phyloP scores from a whole-genome alignment of 257 asterid species.

The Buddleja alternifolia region DNA sequence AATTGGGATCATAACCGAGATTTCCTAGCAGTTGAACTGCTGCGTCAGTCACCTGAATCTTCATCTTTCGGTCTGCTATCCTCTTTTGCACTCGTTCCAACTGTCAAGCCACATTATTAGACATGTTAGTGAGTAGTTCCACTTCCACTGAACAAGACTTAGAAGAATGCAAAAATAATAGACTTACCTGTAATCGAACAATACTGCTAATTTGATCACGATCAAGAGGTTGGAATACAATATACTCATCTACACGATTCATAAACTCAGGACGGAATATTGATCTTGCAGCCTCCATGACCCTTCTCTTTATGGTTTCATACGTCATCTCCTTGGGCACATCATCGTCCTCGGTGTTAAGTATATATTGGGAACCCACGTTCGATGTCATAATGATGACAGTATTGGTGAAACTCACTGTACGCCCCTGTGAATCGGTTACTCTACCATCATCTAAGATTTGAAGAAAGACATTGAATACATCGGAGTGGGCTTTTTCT shows the following conservation, averaged over 20 bases:
- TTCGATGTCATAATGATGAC: slow-evolving; percentile 95
- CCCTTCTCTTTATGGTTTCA: slow-evolving; percentile 70
- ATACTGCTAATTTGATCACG: slow-evolving; percentile 71
- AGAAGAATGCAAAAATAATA: too few relatives aligned
- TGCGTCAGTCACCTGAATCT: slow-evolving; percentile 69
- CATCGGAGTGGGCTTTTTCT: slow-evolving; percentile 92
- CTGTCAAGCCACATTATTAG: slow-evolving; percentile 38
- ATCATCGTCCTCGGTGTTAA: slow-evolving; percentile 59
- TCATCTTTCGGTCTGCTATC: slow-evolving; percentile 80
- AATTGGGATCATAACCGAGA: slow-evolving; percentile 90
- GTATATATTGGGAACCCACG: slow-evolving; percentile 88
- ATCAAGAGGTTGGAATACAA: slow-evolving; percentile 93
- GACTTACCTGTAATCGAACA: slow-evolving; percentile 70
- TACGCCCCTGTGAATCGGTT: slow-evolving; percentile 93
- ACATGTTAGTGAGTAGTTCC: too few relatives aligned
- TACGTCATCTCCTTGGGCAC: slow-evolving; percentile 65
- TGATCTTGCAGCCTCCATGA: slow-evolving; percentile 86
- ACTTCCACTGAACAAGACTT: too few relatives aligned
- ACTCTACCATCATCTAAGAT: slow-evolving; percentile 95
- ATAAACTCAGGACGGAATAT: slow-evolving; percentile 93
- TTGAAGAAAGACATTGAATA: slow-evolving; percentile 90
- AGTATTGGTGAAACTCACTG: slow-evolving; percentile 85
- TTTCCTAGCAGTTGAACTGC: slow-evolving; percentile 73
- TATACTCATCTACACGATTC: slow-evolving; percentile 95
- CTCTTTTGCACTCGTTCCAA: slow-evolving; percentile 85